Conservation (phyloP, 345 rosid genomes). For the Citrus cavaleriei region DNA sequence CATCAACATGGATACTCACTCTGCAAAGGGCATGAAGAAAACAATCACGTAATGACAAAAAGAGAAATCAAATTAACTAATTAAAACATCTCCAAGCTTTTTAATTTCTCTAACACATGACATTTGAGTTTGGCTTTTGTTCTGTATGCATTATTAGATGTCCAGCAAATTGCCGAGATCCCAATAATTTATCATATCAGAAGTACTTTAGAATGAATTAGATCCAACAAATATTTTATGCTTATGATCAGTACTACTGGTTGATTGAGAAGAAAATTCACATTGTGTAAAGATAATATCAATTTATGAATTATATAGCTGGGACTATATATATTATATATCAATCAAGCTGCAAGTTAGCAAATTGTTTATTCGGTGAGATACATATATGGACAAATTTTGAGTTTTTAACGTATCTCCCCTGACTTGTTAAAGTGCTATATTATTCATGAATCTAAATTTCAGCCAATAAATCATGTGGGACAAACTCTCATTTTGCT, state of each 20-base stretch:
- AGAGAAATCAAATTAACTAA: not conserved
- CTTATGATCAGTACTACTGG: not conserved
- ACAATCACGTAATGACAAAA: constrained; percentile 9
- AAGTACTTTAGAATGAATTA: not conserved
- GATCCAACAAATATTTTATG: not conserved
- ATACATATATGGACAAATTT: too few species aligned
- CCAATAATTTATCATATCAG: not conserved
- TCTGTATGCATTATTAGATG: not conserved
- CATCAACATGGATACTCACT: not conserved
- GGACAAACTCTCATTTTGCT: not conserved
- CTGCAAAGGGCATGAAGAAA: not conserved
- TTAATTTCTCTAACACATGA: not conserved
- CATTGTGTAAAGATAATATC: not conserved
- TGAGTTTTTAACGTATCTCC: too few species aligned
- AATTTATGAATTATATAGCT: too few species aligned
- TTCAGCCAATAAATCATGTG: not conserved
- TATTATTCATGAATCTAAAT: not conserved
- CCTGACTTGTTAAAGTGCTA: not conserved
- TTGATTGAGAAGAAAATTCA: not conserved
- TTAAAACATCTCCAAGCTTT: not conserved
- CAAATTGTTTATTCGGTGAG: too few species aligned
- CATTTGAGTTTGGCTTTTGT: not conserved
- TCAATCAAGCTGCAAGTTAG: too few species aligned
- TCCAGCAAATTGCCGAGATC: not conserved
- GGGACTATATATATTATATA: too few species aligned